Evolutionary conservation across 2,329 filamentous ascomycete species (phyloP), one percentile per base, ranked within the genome.

Genomic region (Diaporthe destruens): DNA sequence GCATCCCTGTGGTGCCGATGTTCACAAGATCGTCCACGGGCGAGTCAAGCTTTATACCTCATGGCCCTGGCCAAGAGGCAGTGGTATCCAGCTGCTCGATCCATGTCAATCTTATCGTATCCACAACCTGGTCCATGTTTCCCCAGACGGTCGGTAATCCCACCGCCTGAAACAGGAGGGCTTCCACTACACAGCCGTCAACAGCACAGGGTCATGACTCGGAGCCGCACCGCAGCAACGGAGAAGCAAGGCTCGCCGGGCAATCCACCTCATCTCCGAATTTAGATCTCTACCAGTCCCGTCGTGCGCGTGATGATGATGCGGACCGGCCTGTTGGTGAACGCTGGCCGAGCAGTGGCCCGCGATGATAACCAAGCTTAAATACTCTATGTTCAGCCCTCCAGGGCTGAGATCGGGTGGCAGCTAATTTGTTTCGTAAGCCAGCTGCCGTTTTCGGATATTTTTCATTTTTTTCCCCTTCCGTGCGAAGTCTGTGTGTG

Each of bases 81-180:
- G 44, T 29, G 44, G 61, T 66, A 47, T 66, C 61, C 61, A 66
- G 61, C 61, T 25, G 61, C 32, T 66, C 61, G 61, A 66, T 66
- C 61, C 61, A 66, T 66, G n/a, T 66, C 47, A 2, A 66, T 66
- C 47, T 66, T 66, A 66, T 53, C 61, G 61, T 39, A 53, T 39
- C 61, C 61, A 66, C 61, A 66, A 66, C n/a, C 47, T 53, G 29
- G 32, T 25, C 47, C 61, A 66, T 53, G 61, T 53, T 66, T 66
- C 47, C 61, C 44, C 61, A 39, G 61, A 66, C 61, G 39, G 61
- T 32, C 61, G 34, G 61, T 47, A 66, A 53, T 66, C 61, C 61
- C 61, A 66, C 44, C 47, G 61, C 36, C 47, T 53, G 61, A 66
- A 66, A 66, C 61, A 66, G 61, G 61, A 53, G 61, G 47, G 61